Evolutionary conservation across 352 stramenopile species (phyloP).

Genomic region (Phytophthora brassicae): DNA sequence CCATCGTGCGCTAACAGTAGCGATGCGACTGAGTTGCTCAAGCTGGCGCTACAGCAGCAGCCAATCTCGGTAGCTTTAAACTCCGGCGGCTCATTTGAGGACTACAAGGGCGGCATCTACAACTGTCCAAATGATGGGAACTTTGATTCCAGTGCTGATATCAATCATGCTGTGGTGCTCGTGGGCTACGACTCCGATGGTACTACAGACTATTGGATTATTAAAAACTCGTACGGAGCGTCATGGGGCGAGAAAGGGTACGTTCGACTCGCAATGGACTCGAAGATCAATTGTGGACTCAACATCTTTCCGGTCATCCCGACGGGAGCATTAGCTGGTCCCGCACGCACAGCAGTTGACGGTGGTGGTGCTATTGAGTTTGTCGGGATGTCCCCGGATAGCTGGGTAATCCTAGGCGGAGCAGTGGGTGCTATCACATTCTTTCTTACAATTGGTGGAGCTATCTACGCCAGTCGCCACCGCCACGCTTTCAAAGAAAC

Average conservation of each 20-base stretch:
- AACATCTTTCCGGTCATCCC: slow-evolving; percentile 77
- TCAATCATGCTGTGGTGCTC: slow-evolving; percentile 76
- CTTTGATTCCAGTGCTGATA: slow-evolving; percentile 54
- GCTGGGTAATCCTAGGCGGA: slow-evolving; percentile 40
- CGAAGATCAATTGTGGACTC: slow-evolving; percentile 78
- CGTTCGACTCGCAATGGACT: slow-evolving; percentile 60
- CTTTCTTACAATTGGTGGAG: slow-evolving; percentile 36
- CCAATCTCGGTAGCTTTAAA: slow-evolving; percentile 81
- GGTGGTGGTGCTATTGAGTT: slow-evolving; percentile 46
- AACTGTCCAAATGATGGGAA: slow-evolving; percentile 69
- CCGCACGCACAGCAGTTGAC: slow-evolving; percentile 49
- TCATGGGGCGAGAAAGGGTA: slow-evolving; percentile 77
- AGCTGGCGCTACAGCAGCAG: slow-evolving; percentile 65
- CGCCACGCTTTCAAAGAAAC: slow-evolving; percentile 36
- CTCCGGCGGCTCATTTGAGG: slow-evolving; percentile 73
- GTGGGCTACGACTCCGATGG: slow-evolving; percentile 63
- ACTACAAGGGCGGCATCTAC: slow-evolving; percentile 82
- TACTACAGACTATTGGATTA: slow-evolving; percentile 67
- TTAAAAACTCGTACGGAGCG: slow-evolving; percentile 83
- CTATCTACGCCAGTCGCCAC: slow-evolving; percentile 34
- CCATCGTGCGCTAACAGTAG: slow-evolving; percentile 52
- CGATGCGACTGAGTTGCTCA: slow-evolving; percentile 63
- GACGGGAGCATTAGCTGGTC: slow-evolving; percentile 47
- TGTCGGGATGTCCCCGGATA: slow-evolving; percentile 31
- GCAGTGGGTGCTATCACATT: slow-evolving; percentile 29